Conservation (phyloP, 805 yeast genomes). For the Metschnikowia santaceciliae region DNA sequence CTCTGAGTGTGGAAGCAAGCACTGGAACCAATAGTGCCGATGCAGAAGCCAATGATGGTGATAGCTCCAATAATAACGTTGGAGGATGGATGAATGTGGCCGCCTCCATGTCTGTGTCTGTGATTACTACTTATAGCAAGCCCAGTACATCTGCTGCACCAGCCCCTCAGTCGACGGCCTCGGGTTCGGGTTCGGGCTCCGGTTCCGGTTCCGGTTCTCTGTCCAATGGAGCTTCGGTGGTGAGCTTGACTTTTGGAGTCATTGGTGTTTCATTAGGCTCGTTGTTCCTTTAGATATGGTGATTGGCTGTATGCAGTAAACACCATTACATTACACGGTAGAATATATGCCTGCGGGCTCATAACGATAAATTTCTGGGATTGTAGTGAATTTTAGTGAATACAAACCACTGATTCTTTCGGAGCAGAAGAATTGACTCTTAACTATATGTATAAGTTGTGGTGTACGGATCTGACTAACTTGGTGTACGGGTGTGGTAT, state of each 20-base stretch:
- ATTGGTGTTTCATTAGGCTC: not conserved
- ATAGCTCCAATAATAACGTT: constrained; percentile 10
- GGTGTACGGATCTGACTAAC: too few relatives aligned
- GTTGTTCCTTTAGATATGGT: not conserved
- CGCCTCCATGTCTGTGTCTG: constrained; percentile 22
- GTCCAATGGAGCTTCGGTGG: not conserved
- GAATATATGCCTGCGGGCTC: not conserved
- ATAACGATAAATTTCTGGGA: too few relatives aligned
- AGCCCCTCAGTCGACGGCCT: not conserved
- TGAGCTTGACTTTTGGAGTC: not conserved
- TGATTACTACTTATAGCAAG: constrained; percentile 29
- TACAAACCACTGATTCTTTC: too few relatives aligned
- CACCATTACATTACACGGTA: not conserved
- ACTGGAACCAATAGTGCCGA: not conserved
- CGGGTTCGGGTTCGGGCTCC: not conserved
- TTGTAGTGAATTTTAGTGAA: too few relatives aligned
- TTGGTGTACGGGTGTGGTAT: not conserved
- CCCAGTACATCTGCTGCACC: constrained; percentile 20
- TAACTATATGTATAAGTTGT: too few relatives aligned
- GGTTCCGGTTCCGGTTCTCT: not conserved
- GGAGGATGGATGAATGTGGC: constrained; percentile 11
- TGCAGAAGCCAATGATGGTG: constrained; percentile 9
- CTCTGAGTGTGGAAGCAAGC: not conserved
- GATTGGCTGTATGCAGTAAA: too few relatives aligned
- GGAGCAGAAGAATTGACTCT: too few relatives aligned